These are phyloP conservation scores for Hirschfeldia incana DNA, from an alignment of 345 rosid species.

Conservation along the genomic window DNA sequence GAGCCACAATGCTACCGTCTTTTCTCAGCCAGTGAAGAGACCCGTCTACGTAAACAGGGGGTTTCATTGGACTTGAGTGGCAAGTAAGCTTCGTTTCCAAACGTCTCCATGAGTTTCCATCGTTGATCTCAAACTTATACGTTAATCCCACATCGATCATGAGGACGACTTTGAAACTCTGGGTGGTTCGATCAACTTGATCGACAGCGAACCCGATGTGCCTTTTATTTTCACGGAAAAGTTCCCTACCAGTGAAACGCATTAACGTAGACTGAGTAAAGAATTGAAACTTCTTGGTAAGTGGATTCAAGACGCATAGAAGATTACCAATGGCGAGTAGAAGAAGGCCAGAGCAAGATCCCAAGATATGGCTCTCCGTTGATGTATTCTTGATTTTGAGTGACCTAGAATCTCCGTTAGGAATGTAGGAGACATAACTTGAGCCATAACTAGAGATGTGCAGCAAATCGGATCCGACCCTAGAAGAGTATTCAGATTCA, in stretches of 20 bases:
- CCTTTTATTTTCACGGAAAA: background rate
- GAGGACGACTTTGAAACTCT: background rate
- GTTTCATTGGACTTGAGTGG: background rate
- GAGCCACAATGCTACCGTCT: slow-evolving; percentile 11
- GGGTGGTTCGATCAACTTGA: slow-evolving; percentile 1
- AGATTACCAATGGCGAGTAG: background rate
- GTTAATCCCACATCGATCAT: background rate
- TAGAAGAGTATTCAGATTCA: background rate
- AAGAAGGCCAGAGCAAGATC: slow-evolving; percentile 15
- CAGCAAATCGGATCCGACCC: background rate
- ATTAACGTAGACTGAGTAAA: background rate
- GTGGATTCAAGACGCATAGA: slow-evolving; percentile 13
- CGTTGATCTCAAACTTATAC: background rate
- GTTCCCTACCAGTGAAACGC: background rate
- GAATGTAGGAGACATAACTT: background rate
- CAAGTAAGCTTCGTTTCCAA: background rate
- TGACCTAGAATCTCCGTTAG: background rate
- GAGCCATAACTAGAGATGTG: background rate
- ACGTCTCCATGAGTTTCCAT: background rate
- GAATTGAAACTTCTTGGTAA: background rate
- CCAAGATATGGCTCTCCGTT: background rate
- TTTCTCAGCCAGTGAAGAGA: slow-evolving; percentile 24
- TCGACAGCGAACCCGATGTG: background rate
- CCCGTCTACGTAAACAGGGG: slow-evolving; percentile 7
- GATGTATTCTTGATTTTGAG: background rate